Percentiles rank a stretch among this genome's conserved stretches.
phyloP scores from a whole-genome alignment of 1,284 basidiomycete species.

The Acaromyces ingoldii region DNA sequence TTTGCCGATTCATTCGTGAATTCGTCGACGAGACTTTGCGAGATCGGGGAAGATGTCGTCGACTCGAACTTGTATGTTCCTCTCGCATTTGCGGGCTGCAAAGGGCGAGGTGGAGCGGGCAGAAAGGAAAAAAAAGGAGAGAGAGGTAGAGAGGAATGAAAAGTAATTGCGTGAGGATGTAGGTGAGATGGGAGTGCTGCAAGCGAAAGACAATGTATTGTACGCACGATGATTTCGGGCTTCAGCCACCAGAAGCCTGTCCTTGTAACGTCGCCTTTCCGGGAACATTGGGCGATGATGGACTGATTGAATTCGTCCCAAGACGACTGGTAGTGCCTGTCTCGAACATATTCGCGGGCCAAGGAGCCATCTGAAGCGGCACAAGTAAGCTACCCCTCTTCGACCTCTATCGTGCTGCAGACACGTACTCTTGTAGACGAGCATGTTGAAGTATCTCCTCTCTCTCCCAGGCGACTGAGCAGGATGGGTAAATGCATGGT shows the following conservation, averaged over 20 bases:
- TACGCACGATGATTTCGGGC: conserved; percentile 68
- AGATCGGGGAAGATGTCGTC: neutral
- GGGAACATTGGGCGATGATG: conserved; percentile 53
- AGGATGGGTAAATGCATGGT: conserved; percentile 57
- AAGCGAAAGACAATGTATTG: neutral
- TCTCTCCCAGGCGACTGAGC: conserved; percentile 25
- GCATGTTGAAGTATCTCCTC: conserved; percentile 54
- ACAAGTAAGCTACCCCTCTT: conserved; percentile 55
- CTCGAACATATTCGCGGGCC: conserved; percentile 68
- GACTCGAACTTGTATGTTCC: conserved; percentile 2
- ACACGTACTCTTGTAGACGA: conserved; percentile 54
- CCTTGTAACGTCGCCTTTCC: conserved; percentile 8
- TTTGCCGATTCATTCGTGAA: neutral
- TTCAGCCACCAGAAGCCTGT: conserved; percentile 70
- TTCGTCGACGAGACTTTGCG: neutral
- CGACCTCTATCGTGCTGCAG: conserved; percentile 48
- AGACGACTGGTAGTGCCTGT: conserved; percentile 61
- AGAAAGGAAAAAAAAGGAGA: too few species aligned
- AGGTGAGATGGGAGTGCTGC: neutral
- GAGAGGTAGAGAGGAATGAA: neutral
- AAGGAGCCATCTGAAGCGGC: conserved; percentile 46
- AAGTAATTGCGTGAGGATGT: neutral
- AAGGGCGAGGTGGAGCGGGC: neutral
- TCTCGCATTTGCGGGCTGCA: neutral
- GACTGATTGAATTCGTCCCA: conserved; percentile 72